Evolutionary conservation across 2,329 filamentous ascomycete species (phyloP), one percentile per base, ranked within the genome.

Genomic region (Colletotrichum tropicale): DNA sequence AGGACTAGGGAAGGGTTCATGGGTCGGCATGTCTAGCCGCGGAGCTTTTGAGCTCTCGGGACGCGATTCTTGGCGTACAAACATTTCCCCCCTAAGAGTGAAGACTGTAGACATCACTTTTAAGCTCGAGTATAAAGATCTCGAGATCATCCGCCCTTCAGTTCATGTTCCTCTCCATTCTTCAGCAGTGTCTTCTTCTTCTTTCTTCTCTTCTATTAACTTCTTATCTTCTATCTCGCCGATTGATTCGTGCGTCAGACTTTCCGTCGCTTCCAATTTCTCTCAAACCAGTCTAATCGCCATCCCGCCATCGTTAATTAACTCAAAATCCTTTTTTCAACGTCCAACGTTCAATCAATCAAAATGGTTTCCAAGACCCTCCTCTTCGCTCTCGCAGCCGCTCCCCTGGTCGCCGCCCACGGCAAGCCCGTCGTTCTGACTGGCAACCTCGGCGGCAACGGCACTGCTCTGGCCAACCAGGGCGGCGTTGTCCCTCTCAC

Each of bases 401-500:
- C 78, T 30, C 78, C 80, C 26, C 73, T 82, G n/a, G 81, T 81
- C n/a, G 78, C 80, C 32, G 80, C 81, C 34, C 81, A 82, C 66
- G 81, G 81, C 70, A 81, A 82, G 78, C 77, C 81, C 30, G 77
- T 78, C 2, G 66, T 75, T 24, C 78, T 80, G 1, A 69, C 69
- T 58, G 84, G 84, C 66, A 81, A 85, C 74, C 78, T 79, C 6
- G 85, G 84, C 56, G 85, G 85, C 71, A 86, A 86, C 77, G 81
- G 81, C 30, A 86, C 84, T 38, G 84, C 83, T 34, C 80, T 86
- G 28, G 84, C 82, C 43, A 86, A 86, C 69, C 79, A 81, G 77
- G 84, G 84, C 38, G 84, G 76, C 43, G 78, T 86, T 70, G 83
- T 88, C 18, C 86, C 87, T 8, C 83, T 83, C 9, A 75, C 85